Percentiles rank a stretch among this genome's conserved stretches.
Conservation (phyloP, 164 flowering plant species). For the Liquidambar formosana region DNA sequence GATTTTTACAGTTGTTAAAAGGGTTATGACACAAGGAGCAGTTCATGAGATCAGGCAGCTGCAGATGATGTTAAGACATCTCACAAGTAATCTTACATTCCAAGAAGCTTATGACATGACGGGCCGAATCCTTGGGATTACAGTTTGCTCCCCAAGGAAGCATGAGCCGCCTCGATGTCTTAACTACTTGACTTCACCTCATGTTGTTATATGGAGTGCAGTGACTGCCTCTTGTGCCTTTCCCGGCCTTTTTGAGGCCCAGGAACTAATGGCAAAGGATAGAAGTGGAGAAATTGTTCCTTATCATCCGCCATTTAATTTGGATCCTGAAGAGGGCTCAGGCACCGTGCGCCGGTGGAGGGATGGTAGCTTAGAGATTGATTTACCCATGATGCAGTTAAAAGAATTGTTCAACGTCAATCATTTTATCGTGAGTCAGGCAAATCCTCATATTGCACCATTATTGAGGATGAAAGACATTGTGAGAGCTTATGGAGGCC, state of each 20-base stretch:
- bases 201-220: constrained; percentile 99
- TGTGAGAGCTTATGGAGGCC: constrained; percentile 88
- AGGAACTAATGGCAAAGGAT: constrained; percentile 98
- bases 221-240: constrained; percentile 99
- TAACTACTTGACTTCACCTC: constrained; percentile 96
- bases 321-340: constrained; percentile 72
- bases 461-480: constrained; percentile 82
- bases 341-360: constrained; percentile 80
- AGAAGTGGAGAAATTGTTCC: constrained; percentile 96
- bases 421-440: constrained; percentile 98
- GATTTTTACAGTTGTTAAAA: constrained; percentile 71
- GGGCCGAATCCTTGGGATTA: constrained; percentile 88
- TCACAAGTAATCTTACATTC: constrained; percentile 91
- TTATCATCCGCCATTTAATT: constrained; percentile 89
- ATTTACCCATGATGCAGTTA: constrained; percentile 96
- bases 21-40: constrained; percentile 89
- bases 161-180: constrained; percentile 99
- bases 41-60: constrained; percentile 88
- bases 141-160: constrained; percentile 97
- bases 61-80: constrained; percentile 77
- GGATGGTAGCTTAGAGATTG: constrained; percentile 98
- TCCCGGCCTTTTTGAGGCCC: constrained; percentile 98
- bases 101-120: constrained; percentile 99
- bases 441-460: constrained; percentile 96
- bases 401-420: constrained; percentile 97